These are phyloP conservation scores for Arabidopsis arenosa DNA, from an alignment of 345 rosid species.

Conservation along the genomic window DNA sequence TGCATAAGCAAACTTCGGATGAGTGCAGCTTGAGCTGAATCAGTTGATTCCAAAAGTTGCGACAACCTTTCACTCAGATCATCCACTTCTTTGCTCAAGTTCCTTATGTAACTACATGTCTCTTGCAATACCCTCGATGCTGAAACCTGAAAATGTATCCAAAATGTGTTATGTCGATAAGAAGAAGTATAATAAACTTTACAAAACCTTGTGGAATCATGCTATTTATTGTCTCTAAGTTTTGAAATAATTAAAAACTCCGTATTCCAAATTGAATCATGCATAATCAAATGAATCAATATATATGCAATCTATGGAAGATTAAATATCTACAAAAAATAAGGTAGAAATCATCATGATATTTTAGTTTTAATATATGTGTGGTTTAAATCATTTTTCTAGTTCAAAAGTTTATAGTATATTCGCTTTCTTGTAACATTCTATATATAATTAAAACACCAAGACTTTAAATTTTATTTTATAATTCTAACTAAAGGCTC, in stretches of 20 bases:
- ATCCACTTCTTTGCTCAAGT: slow-evolving; percentile 57
- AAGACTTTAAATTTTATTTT: not conserved
- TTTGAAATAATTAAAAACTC: not conserved
- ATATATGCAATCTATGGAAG: not conserved
- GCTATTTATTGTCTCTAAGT: not conserved
- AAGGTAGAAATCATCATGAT: not conserved
- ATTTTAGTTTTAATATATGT: too few relatives aligned
- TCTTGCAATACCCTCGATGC: slow-evolving; percentile 55
- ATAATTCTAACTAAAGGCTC: not conserved
- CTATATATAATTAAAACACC: not conserved
- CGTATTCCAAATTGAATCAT: not conserved
- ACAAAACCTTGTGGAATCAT: not conserved
- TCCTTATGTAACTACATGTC: slow-evolving; percentile 58
- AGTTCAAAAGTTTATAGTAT: not conserved
- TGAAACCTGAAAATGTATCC: slow-evolving; percentile 44
- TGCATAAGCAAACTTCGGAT: slow-evolving; percentile 75
- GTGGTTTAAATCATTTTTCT: not conserved
- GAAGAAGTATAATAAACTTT: not conserved
- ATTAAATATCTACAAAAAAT: not conserved
- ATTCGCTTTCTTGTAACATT: not conserved
- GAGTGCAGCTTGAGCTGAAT: slow-evolving; percentile 73
- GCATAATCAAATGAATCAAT: not conserved
- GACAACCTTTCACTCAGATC: slow-evolving; percentile 63
- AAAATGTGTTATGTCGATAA: not conserved
- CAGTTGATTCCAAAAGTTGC: slow-evolving; percentile 51